These are phyloP conservation scores for Durio zibethinus DNA, from an alignment of 345 rosid genomes.

Conservation along the genomic window DNA sequence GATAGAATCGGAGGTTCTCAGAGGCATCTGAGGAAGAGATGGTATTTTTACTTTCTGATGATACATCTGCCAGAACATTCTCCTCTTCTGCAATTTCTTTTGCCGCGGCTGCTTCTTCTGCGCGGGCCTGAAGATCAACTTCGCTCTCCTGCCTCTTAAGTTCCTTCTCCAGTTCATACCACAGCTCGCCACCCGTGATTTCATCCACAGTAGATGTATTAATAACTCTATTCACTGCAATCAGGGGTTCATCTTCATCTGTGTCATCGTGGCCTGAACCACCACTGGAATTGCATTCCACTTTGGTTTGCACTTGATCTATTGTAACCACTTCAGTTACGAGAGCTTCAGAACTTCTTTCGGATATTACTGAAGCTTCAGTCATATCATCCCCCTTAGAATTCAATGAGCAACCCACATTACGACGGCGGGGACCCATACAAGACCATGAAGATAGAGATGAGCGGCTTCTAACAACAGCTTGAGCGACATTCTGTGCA, in stretches of 20 bases:
- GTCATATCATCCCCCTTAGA: conserved; percentile 43
- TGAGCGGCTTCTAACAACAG: conserved; percentile 77
- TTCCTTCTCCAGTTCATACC: conserved; percentile 88
- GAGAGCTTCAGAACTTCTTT: conserved; percentile 42
- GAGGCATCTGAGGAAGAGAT: conserved; percentile 39
- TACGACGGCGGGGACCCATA: conserved; percentile 83
- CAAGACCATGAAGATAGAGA: conserved; percentile 87
- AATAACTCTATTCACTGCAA: conserved; percentile 34
- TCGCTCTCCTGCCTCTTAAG: conserved; percentile 59
- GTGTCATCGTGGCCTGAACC: conserved; percentile 49
- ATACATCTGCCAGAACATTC: conserved; percentile 39
- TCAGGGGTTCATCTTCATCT: conserved; percentile 70
- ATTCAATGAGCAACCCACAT: conserved; percentile 39
- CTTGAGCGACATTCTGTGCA: conserved; percentile 86
- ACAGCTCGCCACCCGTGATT: conserved; percentile 67
- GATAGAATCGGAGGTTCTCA: conserved; percentile 73
- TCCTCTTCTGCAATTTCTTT: conserved; percentile 77
- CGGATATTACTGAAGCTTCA: conserved; percentile 44
- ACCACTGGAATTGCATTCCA: conserved; percentile 38
- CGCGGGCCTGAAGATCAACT: conserved; percentile 49
- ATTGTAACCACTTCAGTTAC: conserved; percentile 30
- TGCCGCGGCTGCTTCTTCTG: conserved; percentile 78
- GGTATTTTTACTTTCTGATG: conserved; percentile 35
- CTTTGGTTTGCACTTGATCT: conserved; percentile 28
- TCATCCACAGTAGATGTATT: conserved; percentile 42